Base-by-base conservation (phyloP, 371 early-diverging fungal species). In the Rhizopus stolonifer region DNA sequence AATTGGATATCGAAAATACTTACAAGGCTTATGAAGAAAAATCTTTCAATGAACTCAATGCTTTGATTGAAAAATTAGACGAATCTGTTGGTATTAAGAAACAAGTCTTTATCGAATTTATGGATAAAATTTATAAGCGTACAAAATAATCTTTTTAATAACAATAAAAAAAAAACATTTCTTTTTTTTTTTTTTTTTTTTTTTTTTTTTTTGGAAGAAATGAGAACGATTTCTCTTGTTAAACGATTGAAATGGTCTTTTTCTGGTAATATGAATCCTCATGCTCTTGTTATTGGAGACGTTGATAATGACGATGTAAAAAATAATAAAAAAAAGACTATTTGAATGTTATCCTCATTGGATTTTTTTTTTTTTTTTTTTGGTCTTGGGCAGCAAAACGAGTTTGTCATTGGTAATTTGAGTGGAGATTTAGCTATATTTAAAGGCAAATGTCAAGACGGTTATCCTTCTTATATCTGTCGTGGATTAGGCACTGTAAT, bases 51-150 rank as follows among this genome's bases (percentile, higher is more conserved):
- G 76, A 86, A 11, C 64, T 97, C 49, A 70, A 70, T 57, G 80
- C 64, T 29, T 75, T 93, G 67, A 94, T 97, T 62, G 71, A 70
- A 49, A 59, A 89, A 46, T 61, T 80, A 40, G 90, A 95, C 56
- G 88, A 89, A 61, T 64, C 78, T 18, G 64, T 80, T 49, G 78
- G 78, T 55, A 59, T 95, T 38, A 91, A 87, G 56, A 84, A 83
- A 65, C 79, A 86, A 36, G 87, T 97, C 62, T 96, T 95, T 65
- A 81, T 79, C 29, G 83, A 81, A 34, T 97, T 95, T 79, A 89
- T 95, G 82, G 84, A 92, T 74, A 90, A 93, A 80, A 89, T 94
- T 57, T 94, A 92, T 82, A 94, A 89, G 81, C 85, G 94, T 60
- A 86, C 83, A 52, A 91, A 92, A 81, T 93, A 92, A 77, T 36